Evolutionary conservation across 805 yeast genomes (phyloP).

Genomic region (Barnettozyma siamensis): DNA sequence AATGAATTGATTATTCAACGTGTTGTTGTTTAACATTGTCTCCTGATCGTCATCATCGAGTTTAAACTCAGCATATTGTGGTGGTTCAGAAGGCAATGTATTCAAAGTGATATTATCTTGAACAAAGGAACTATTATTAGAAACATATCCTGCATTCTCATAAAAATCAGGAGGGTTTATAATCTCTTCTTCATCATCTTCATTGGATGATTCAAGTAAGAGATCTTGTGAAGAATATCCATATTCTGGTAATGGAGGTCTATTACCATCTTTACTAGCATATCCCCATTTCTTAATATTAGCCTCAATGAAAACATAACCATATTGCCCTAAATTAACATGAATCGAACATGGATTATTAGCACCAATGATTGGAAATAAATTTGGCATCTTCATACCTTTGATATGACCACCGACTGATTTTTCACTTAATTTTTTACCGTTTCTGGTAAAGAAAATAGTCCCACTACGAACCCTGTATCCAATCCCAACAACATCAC

Average conservation of each 20-base stretch:
- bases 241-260: constrained; percentile 92
- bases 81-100: constrained; percentile 33
- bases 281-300: constrained; percentile 84
- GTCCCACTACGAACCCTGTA: constrained; percentile 78
- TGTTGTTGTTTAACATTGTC: constrained; percentile 3
- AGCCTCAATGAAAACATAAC: constrained; percentile 76
- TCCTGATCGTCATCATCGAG: constrained; percentile 6
- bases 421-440: constrained; percentile 79
- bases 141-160: constrained; percentile 20
- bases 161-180: constrained; percentile 22
- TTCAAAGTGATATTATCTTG: constrained; percentile 28
- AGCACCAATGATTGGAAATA: constrained; percentile 90
- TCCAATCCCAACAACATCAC: constrained; percentile 93
- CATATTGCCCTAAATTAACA: constrained; percentile 82
- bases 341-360: constrained; percentile 76
- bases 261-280: constrained; percentile 76
- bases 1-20: constrained; percentile 7
- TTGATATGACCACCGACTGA: constrained; percentile 74
- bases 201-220: constrained; percentile 52
- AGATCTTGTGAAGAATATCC: constrained; percentile 75
- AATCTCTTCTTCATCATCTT: constrained; percentile 22
- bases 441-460: constrained; percentile 89
- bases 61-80: constrained; percentile 24
- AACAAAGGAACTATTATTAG: constrained; percentile 20
- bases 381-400: constrained; percentile 60